Evolutionary conservation across 495 filamentous ascomycete species (phyloP).

Genomic region (Hypomontagnella submonticulosa): DNA sequence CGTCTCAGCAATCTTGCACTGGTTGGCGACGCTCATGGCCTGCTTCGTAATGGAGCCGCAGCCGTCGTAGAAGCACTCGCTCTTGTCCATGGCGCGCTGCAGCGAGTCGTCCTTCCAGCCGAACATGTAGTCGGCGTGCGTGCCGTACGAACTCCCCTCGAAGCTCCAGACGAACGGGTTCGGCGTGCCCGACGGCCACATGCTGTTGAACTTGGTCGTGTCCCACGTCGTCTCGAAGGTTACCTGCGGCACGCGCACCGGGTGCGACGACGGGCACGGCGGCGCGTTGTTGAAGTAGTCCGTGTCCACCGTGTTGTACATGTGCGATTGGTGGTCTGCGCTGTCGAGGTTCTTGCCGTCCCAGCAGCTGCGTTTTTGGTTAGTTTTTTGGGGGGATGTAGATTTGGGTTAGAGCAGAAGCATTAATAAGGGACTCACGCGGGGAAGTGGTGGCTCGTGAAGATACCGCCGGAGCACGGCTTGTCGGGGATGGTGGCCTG

Average conservation of each 20-base stretch:
- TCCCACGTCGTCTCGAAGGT: constrained; percentile 65
- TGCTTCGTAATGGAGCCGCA: constrained; percentile 61
- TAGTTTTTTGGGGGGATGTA: constrained; percentile 3
- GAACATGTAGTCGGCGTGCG: constrained; percentile 60
- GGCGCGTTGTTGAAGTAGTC: constrained; percentile 56
- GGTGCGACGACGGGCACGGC: constrained; percentile 63
- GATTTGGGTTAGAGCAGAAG: too few species aligned
- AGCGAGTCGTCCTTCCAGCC: constrained; percentile 60
- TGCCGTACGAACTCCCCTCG: constrained; percentile 54
- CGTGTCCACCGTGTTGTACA: constrained; percentile 56
- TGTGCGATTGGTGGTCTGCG: constrained; percentile 66
- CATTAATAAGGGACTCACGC: constrained; percentile 51
- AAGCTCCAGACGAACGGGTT: constrained; percentile 63
- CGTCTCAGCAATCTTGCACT: constrained; percentile 56
- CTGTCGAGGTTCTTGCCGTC: constrained; percentile 68
- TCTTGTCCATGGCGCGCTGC: constrained; percentile 59
- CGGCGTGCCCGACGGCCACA: constrained; percentile 58
- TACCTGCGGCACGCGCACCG: constrained; percentile 54
- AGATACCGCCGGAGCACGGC: constrained; percentile 60
- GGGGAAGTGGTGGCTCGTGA: constrained; percentile 64
- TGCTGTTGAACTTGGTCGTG: constrained; percentile 58
- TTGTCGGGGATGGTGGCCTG: constrained; percentile 58
- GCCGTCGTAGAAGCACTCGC: constrained; percentile 59
- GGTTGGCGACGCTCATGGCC: constrained; percentile 54
- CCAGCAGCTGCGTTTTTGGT: constrained; percentile 56